These are phyloP conservation scores for Macrocystidia cucumis DNA, from an alignment of 1,284 basidiomycete genomes.

Conservation along the genomic window DNA sequence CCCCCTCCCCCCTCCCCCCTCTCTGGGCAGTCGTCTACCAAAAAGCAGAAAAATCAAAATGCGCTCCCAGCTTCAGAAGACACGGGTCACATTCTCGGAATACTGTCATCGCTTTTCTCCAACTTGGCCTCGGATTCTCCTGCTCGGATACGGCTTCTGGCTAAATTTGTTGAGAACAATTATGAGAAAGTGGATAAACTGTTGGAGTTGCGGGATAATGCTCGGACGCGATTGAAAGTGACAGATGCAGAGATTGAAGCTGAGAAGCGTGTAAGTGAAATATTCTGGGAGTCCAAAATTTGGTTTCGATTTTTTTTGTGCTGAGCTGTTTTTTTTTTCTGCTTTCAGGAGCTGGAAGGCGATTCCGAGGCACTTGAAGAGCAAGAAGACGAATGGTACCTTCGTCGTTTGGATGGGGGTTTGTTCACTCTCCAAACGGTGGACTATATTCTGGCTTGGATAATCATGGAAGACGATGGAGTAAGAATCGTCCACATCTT, in stretches of 20 bases:
- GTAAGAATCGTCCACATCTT: constrained; percentile 44
- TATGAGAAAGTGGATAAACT: constrained; percentile 95
- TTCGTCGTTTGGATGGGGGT: constrained; percentile 80
- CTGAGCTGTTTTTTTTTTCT: no score
- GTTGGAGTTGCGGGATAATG: constrained; percentile 77
- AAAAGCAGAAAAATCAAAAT: constrained; percentile 49
- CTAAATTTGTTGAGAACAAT: constrained; percentile 88
- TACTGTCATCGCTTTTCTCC: constrained; percentile 84
- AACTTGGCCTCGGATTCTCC: constrained; percentile 85
- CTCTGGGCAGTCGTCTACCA: no score
- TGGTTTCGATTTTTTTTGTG: no score
- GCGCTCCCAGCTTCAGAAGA: constrained; percentile 70
- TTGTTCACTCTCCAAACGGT: constrained; percentile 85
- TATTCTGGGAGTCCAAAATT: no score
- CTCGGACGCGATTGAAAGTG: constrained; percentile 47
- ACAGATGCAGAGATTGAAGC: constrained; percentile 57
- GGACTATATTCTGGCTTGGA: constrained; percentile 93
- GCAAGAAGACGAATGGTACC: constrained; percentile 75
- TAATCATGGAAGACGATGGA: constrained; percentile 97
- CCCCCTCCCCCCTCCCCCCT: no score
- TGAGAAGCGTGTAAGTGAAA: constrained; percentile 54
- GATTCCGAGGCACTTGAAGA: constrained; percentile 37
- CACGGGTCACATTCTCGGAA: constrained; percentile 80
- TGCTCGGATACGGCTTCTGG: constrained; percentile 74
- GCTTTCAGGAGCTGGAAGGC: not conserved